Base-by-base conservation (phyloP, 805 yeast genomes). In the Blastobotrys attinorum region DNA sequence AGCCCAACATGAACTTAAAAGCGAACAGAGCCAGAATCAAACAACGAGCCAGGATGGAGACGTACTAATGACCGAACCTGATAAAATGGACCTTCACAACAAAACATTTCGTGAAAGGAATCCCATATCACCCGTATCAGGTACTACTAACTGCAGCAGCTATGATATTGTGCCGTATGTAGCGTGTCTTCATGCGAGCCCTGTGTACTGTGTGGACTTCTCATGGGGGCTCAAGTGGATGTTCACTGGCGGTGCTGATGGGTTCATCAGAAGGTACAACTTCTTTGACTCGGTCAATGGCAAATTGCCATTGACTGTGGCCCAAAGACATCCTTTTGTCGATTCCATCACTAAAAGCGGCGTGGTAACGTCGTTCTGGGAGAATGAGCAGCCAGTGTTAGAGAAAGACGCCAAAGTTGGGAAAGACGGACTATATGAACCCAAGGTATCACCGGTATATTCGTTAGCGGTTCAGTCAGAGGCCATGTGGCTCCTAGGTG, bases 201-300 rank as follows among this genome's bases (percentile, higher is more conserved):
- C 83, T 22, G 81, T 92, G 25, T 87, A 87, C 62, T 74, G 92
- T 2, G 53, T 90, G 29, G 81, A 89, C 1, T 67, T 87, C 37
- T 76, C 95, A 1, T 77, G 75, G 54, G 95, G 94, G 4, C 81
- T 88, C 34, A 81, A 80, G 57, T 89, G 88, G 82, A 69, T 92
- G 32, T 82, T 89, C 55, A 81, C 96, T 0, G 98, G 98, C 17
- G 97, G 97, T 7, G 90, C 83, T 51, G 98, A 92, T 62, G 98
- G 98, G 3, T 85, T 79, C 55, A 83, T 92, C 27, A 70, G 98
- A 39, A 88, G 84, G 58, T 92, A 82, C 64, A 96, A 92, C 63
- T 81, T 92, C 49, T 72, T 80, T 32, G 82, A 81, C 27, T 83
- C 96, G 1, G 74, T 92, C 20, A 89, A 84, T 55, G 97, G 97